Conservation (phyloP, 768 basidiomycete genomes). For the Hericium coralloides region DNA sequence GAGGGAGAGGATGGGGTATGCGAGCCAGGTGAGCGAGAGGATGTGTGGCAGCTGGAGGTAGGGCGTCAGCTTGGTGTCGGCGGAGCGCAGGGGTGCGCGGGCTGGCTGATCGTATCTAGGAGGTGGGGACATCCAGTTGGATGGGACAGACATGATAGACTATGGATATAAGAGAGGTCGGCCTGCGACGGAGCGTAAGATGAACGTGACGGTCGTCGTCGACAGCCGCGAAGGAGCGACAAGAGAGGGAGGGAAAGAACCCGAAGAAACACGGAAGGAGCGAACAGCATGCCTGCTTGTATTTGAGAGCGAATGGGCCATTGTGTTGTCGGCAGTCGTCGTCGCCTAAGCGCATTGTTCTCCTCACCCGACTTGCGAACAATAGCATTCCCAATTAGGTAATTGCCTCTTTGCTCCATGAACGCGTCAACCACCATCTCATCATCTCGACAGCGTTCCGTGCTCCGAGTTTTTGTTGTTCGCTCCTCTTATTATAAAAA, state of each 20-base stretch:
- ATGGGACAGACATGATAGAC: constrained; percentile 20
- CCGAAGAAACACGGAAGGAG: not conserved
- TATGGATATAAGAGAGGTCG: constrained; percentile 6
- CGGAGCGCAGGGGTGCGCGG: not conserved
- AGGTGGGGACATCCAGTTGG: constrained; percentile 33
- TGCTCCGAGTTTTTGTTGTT: too few relatives aligned
- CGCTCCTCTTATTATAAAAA: too few relatives aligned
- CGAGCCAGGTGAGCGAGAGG: constrained; percentile 84
- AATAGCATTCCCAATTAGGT: too few relatives aligned
- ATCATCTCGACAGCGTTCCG: too few relatives aligned
- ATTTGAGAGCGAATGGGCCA: constrained; percentile 10
- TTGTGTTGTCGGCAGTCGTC: constrained; percentile 6
- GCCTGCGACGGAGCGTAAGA: constrained; percentile 12
- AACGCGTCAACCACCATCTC: too few relatives aligned
- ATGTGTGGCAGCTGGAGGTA: constrained; percentile 80
- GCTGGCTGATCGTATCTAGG: constrained; percentile 45
- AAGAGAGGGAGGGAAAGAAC: constrained; percentile 2
- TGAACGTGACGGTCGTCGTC: not conserved
- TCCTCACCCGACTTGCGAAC: too few relatives aligned
- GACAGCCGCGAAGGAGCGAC: constrained; percentile 6
- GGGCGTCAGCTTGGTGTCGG: constrained; percentile 46
- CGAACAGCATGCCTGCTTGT: not conserved
- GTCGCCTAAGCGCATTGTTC: constrained; percentile 2
- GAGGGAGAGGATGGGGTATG: constrained; percentile 84
- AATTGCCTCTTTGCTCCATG: too few relatives aligned